Conservation (phyloP, 2,329 filamentous ascomycete species). For the Talaromyces amestolkiae region DNA sequence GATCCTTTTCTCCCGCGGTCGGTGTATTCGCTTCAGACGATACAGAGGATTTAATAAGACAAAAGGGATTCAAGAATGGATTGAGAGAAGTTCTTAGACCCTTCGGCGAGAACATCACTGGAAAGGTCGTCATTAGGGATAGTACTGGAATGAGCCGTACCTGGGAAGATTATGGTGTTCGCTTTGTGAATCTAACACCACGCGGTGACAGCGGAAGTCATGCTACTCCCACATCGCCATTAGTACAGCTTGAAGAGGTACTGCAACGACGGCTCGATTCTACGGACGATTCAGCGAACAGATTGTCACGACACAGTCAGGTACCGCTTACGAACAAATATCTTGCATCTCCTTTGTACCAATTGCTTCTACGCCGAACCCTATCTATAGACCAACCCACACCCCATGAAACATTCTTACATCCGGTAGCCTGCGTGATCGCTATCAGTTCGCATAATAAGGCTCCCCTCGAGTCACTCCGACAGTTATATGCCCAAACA, state of each 20-base stretch:
- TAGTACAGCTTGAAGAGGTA: constrained; percentile 70
- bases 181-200: constrained; percentile 71
- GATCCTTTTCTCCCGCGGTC: constrained; percentile 84
- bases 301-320: constrained; percentile 31
- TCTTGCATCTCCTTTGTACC: constrained; percentile 73
- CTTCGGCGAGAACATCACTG: constrained; percentile 83
- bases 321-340: constrained; percentile 28
- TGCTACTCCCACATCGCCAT: constrained; percentile 31
- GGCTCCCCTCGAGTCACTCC: constrained; percentile 79
- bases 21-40: constrained; percentile 84
- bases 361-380: constrained; percentile 77
- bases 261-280: constrained; percentile 76
- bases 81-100: constrained; percentile 83
- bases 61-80: constrained; percentile 81
- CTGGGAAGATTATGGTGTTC: constrained; percentile 86
- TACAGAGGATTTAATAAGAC: constrained; percentile 72
- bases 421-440: constrained; percentile 91
- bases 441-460: constrained; percentile 87
- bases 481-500: constrained; percentile 80
- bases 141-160: constrained; percentile 78
- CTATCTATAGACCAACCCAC: constrained; percentile 75
- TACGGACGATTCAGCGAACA: constrained; percentile 58
- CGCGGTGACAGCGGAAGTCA: constrained; percentile 34
- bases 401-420: constrained; percentile 88
- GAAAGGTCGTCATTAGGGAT: constrained; percentile 86